These are phyloP conservation scores for Zopfochytrium polystomum DNA, from an alignment of 371 early-diverging fungal species.

Conservation along the genomic window DNA sequence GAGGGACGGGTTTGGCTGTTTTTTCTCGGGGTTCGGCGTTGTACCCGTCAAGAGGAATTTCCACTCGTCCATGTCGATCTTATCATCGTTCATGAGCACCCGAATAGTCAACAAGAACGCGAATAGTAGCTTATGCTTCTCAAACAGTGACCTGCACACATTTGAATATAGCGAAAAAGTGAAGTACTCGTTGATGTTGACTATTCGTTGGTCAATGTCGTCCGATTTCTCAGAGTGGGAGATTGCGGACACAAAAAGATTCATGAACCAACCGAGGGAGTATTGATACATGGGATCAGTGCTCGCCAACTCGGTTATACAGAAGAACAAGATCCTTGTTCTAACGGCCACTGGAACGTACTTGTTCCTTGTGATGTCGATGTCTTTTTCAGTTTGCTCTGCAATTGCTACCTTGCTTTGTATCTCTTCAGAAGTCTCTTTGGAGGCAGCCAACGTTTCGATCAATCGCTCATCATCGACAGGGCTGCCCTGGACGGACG, in stretches of 20 bases:
- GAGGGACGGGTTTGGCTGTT: constrained; percentile 48
- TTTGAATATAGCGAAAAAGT: constrained; percentile 58
- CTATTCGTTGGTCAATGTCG: constrained; percentile 46
- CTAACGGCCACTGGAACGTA: constrained; percentile 56
- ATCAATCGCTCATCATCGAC: constrained; percentile 64
- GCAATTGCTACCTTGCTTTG: constrained; percentile 55
- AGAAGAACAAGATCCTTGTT: constrained; percentile 60
- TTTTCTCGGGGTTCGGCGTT: constrained; percentile 24
- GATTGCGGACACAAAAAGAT: constrained; percentile 53
- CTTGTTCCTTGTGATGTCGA: constrained; percentile 54
- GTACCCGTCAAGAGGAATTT: constrained; percentile 54
- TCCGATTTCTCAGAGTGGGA: constrained; percentile 52
- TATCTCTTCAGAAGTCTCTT: constrained; percentile 60
- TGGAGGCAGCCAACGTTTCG: constrained; percentile 59
- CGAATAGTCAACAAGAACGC: constrained; percentile 54
- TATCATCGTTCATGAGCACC: constrained; percentile 56
- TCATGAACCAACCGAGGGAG: constrained; percentile 61
- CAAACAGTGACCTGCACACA: constrained; percentile 58
- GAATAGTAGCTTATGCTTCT: constrained; percentile 59
- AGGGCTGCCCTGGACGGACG: constrained; percentile 61
- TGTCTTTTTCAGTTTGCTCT: constrained; percentile 58
- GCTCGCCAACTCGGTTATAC: constrained; percentile 57
- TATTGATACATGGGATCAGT: constrained; percentile 67
- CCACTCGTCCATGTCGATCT: constrained; percentile 56
- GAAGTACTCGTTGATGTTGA: constrained; percentile 57